Evolutionary conservation across 2,329 filamentous ascomycete species (phyloP), one percentile per base, ranked within the genome.

Genomic region (Diplodia intermedia): DNA sequence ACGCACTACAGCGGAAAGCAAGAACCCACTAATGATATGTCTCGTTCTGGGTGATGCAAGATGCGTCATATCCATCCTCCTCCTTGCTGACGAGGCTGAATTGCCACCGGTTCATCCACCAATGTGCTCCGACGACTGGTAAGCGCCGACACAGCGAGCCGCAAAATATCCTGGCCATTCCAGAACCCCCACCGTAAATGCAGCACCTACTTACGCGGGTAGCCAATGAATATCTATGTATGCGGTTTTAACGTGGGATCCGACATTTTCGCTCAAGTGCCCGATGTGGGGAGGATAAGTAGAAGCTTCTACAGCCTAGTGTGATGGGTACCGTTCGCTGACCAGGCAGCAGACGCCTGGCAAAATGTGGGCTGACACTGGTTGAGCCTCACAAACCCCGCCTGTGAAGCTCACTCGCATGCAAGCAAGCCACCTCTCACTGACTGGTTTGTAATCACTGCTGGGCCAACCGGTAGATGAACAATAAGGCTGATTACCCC

Each of bases 311-410:
- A 38, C 36, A 38, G 11, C 36, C 11, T 38, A 14, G 8, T 38
- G 36, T 38, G 36, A 4, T 12, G 6, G 40, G 3, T n/a, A 20
- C 20, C 14, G 15, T 4, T 55, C 36, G 53, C 53, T 55, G 53
- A 55, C 53, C 5, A 18, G 3, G 26, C 15, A 12, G 26, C 8
- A 54, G 52, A 54, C 18, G 40, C 40, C 40, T 43, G 43, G n/a
- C 11, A 14, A 11, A n/a, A 55, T 33, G 18, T n/a, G 53, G 53
- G 23, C 29, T 36, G 53, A 55, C 29, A 18, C 18, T 5, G 2
- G 43, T 55, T 31, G 53, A 47, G 43, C 53, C 53, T 55, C 53
- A 55, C 29, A 2, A 11, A 15, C 53, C 29, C 53, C 29, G 26
- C 26, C 29, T 29, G 14, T 36, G 14, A n/a, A 31, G 12, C 14